Evolutionary conservation across 352 stramenopile species (phyloP).

Genomic region (Thalassiosira hispida): DNA sequence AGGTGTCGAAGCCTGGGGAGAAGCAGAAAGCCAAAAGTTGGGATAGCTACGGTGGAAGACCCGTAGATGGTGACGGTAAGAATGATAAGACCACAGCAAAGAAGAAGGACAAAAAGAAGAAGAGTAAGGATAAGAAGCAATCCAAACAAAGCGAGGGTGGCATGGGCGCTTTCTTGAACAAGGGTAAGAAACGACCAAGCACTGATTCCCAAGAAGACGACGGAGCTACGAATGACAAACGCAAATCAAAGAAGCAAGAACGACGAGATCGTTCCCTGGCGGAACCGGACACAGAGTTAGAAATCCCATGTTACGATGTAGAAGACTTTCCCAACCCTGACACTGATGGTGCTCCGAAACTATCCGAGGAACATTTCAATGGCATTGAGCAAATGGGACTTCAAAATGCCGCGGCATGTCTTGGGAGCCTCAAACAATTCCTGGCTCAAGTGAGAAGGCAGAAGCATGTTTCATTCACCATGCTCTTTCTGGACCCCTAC

Average conservation of each 20-base stretch:
- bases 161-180: conserved; percentile 8
- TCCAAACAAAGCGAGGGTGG: neutral
- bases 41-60: conserved; percentile 13
- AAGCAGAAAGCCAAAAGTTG: conserved; percentile 18
- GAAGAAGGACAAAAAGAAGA: conserved; percentile 17
- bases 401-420: conserved; percentile 44
- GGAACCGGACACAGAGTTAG: conserved; percentile 17
- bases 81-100: conserved; percentile 27
- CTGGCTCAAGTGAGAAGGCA: conserved; percentile 28
- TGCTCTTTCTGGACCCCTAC: conserved; percentile 56
- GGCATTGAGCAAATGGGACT: conserved; percentile 46
- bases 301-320: conserved; percentile 16
- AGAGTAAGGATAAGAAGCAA: conserved; percentile 27
- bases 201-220: neutral
- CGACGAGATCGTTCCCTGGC: neutral
- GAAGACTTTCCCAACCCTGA: neutral
- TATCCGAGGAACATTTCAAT: conserved; percentile 44
- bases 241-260: conserved; percentile 9
- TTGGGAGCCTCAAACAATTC: conserved; percentile 41
- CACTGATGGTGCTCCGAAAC: neutral
- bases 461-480: conserved; percentile 48
- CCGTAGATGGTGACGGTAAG: neutral
- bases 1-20: neutral
- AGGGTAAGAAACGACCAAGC: neutral
- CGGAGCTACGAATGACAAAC: neutral